Conservation (phyloP, 768 basidiomycete genomes). For the Termitomyces sp. region DNA sequence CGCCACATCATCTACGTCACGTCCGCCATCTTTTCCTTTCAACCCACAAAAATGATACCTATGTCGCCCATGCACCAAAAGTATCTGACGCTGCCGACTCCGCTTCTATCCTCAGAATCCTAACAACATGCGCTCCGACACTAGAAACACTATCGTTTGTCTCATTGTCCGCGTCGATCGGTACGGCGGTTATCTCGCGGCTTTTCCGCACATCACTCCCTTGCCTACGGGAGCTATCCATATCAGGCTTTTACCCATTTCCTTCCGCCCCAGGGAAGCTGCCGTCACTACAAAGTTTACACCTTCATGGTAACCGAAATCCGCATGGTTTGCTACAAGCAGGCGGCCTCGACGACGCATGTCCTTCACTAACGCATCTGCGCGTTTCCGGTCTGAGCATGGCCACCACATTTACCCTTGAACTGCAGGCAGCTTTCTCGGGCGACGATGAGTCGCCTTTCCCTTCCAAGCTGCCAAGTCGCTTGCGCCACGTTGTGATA, state of each 20-base stretch:
- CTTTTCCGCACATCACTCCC: conserved; percentile 40
- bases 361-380: conserved; percentile 32
- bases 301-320: conserved; percentile 44
- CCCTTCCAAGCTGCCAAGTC: conserved; percentile 20
- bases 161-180: conserved; percentile 24
- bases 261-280: conserved; percentile 28
- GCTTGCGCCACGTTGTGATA: conserved; percentile 17
- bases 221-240: conserved; percentile 30
- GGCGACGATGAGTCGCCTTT: conserved; percentile 12
- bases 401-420: conserved; percentile 35
- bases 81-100: conserved; percentile 4
- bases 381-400: conserved; percentile 36
- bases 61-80: conserved; percentile 4
- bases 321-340: conserved; percentile 40
- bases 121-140: conserved; percentile 32
- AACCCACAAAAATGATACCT: conserved; percentile 17
- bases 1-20: conserved; percentile 29
- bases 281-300: conserved; percentile 35
- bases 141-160: conserved; percentile 36
- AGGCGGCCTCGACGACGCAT: conserved; percentile 30
- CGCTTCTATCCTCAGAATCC: conserved; percentile 23
- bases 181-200: conserved; percentile 33
- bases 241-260: conserved; percentile 47
- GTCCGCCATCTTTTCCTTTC: conserved; percentile 42
- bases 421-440: conserved; percentile 29